Evolutionary conservation across 2,329 filamentous ascomycete species (phyloP).

Genomic region (Talaromyces amestolkiae): DNA sequence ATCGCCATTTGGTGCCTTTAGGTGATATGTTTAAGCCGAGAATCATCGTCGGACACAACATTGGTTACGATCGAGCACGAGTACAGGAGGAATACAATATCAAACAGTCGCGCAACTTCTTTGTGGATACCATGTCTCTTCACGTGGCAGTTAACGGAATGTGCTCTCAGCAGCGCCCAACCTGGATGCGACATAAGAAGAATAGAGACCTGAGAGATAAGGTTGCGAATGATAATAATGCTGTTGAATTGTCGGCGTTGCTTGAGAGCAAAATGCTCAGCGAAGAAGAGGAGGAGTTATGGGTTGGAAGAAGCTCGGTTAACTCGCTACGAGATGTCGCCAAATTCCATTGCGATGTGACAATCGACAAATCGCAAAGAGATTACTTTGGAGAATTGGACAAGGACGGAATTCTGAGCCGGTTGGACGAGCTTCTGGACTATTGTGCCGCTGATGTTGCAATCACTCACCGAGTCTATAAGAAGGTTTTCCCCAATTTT

Average conservation of each 20-base stretch:
- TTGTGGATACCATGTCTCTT: constrained; percentile 95
- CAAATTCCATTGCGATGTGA: constrained; percentile 88
- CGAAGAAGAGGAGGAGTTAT: constrained; percentile 89
- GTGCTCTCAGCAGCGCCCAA: constrained; percentile 94
- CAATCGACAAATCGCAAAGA: constrained; percentile 83
- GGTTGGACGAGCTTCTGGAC: constrained; percentile 78
- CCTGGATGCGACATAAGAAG: constrained; percentile 97
- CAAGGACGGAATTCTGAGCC: constrained; percentile 64
- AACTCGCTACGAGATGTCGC: constrained; percentile 95
- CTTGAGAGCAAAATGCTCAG: constrained; percentile 65
- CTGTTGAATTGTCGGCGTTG: constrained; percentile 67
- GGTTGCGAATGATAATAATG: constrained; percentile 68
- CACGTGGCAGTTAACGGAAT: constrained; percentile 98
- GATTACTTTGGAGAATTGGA: constrained; percentile 84
- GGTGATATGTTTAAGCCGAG: constrained; percentile 71
- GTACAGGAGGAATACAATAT: constrained; percentile 86
- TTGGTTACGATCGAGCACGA: constrained; percentile 89
- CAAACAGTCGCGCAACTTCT: constrained; percentile 77
- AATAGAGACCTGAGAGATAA: constrained; percentile 79
- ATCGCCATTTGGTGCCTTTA: constrained; percentile 80
- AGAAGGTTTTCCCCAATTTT: constrained; percentile 88
- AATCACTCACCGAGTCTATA: constrained; percentile 90
- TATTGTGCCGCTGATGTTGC: constrained; percentile 95
- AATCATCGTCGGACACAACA: constrained; percentile 88
- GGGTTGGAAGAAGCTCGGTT: constrained; percentile 90